These are phyloP conservation scores for Globisporangium polare DNA, from an alignment of 352 stramenopile species.

Conservation along the genomic window DNA sequence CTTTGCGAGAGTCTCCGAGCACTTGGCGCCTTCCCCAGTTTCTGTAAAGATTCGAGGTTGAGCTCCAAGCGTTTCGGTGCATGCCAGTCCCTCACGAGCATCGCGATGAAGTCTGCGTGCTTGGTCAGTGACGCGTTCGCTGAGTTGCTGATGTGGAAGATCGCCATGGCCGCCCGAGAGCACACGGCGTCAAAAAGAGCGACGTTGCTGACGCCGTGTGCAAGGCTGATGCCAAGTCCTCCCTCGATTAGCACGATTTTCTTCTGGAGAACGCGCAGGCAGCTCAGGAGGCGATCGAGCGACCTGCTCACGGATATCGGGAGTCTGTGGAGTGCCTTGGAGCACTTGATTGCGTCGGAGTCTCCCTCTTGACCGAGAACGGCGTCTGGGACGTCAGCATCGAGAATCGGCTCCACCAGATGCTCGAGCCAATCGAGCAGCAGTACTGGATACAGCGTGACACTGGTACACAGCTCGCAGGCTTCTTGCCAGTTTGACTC, in stretches of 20 bases:
- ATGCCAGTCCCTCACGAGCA: constrained; percentile 53
- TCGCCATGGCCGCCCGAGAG: constrained; percentile 51
- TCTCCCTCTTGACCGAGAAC: constrained; percentile 18
- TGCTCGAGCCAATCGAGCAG: constrained; percentile 83
- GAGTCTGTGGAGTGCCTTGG: constrained; percentile 51
- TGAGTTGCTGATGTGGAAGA: constrained; percentile 48
- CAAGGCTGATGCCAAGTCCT: constrained; percentile 1
- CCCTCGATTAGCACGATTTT: constrained; percentile 24
- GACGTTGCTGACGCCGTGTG: neutral
- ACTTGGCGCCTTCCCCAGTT: constrained; percentile 21
- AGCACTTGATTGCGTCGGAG: constrained; percentile 18
- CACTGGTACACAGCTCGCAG: constrained; percentile 19
- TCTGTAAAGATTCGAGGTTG: constrained; percentile 69
- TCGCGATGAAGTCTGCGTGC: constrained; percentile 40
- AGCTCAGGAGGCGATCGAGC: constrained; percentile 61
- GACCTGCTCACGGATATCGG: constrained; percentile 45
- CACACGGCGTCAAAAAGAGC: constrained; percentile 45
- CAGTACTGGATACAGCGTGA: constrained; percentile 33
- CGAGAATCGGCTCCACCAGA: constrained; percentile 52
- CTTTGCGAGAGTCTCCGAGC: constrained; percentile 9
- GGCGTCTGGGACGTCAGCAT: constrained; percentile 26
- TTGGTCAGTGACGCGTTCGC: constrained; percentile 11
- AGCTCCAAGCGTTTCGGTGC: constrained; percentile 59
- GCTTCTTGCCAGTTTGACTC: constrained; percentile 62
- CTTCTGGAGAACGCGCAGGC: constrained; percentile 36